Conservation (phyloP, 176 grass and related monocot genomes). For the Cenchrus americanus region DNA sequence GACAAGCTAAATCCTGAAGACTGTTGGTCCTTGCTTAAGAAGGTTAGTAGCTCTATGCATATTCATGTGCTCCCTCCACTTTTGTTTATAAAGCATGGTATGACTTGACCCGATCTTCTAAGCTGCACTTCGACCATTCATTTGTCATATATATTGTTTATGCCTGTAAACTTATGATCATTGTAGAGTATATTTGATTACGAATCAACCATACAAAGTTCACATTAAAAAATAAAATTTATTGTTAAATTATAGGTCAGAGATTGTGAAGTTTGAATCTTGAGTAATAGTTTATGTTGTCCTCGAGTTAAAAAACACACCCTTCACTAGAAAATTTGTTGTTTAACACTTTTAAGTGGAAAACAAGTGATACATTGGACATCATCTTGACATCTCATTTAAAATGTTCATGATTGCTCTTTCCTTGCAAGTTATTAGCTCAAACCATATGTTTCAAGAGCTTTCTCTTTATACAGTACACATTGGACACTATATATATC, state of each 20-base stretch:
- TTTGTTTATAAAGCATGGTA: too few relatives aligned
- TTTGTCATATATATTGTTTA: too few relatives aligned
- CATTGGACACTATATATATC: neutral
- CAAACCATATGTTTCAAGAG: neutral
- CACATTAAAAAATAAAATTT: too few relatives aligned
- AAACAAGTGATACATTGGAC: neutral
- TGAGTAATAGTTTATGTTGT: neutral
- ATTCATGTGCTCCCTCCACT: neutral
- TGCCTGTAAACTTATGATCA: too few relatives aligned
- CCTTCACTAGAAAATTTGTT: neutral
- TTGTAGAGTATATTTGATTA: too few relatives aligned
- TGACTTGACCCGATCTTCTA: too few relatives aligned
- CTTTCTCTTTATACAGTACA: neutral
- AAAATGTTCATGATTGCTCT: neutral
- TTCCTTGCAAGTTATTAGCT: neutral
- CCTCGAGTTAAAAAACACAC: neutral
- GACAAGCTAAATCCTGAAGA: neutral
- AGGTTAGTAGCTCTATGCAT: neutral
- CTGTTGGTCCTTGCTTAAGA: neutral
- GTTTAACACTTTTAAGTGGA: neutral
- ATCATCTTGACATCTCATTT: neutral
- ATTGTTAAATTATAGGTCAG: too few relatives aligned
- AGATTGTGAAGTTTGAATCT: too few relatives aligned
- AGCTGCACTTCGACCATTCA: too few relatives aligned
- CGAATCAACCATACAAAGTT: too few relatives aligned